phyloP scores from a whole-genome alignment of 805 yeast genomes.

The Danielia reshetovae region DNA sequence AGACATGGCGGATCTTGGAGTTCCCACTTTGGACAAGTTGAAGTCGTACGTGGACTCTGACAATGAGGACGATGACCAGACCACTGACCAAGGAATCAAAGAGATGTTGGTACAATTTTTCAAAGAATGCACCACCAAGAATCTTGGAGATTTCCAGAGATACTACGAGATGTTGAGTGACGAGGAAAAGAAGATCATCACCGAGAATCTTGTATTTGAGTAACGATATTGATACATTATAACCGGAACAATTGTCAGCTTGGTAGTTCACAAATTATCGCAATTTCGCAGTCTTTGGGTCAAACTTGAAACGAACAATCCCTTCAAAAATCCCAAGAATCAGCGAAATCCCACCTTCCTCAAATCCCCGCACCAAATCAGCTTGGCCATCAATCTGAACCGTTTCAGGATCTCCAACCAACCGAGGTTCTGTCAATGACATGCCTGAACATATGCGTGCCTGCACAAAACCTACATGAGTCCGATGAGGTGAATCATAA shows the following conservation, averaged over 20 bases:
- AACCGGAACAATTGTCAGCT: no score
- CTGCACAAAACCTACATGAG: not conserved
- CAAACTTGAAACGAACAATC: no score
- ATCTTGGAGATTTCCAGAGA: conserved; percentile 48
- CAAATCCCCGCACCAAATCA: no score
- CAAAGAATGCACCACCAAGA: conserved; percentile 49
- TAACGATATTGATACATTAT: no score
- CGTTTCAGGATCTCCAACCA: no score
- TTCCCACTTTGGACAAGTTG: conserved; percentile 59
- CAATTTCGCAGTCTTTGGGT: no score
- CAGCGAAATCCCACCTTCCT: no score
- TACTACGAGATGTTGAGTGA: conserved; percentile 48
- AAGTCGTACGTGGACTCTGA: conserved; percentile 51
- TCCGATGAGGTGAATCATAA: not conserved
- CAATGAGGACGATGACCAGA: conserved; percentile 29
- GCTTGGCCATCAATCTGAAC: no score
- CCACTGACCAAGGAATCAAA: conserved; percentile 32
- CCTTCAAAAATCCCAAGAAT: no score
- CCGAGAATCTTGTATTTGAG: conserved; percentile 44
- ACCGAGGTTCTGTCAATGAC: no score
- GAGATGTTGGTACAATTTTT: conserved; percentile 48
- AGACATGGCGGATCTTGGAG: conserved; percentile 65
- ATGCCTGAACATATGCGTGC: no score
- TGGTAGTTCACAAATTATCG: no score
- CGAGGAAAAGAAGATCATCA: conserved; percentile 49